phyloP scores from a whole-genome alignment of 164 flowering plant species.

The Annona cherimola region DNA sequence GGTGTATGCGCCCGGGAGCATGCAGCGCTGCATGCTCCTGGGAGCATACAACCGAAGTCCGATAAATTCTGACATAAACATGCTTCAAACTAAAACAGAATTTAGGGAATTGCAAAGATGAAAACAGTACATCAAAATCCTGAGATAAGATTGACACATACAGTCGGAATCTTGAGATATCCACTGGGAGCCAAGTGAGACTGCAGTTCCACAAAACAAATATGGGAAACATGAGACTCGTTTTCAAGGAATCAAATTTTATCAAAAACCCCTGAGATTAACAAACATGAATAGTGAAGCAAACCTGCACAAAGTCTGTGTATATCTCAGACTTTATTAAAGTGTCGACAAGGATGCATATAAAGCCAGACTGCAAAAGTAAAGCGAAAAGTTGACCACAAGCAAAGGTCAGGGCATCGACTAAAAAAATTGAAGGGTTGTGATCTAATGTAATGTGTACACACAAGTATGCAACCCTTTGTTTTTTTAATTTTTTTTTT shows the following conservation, averaged over 20 bases:
- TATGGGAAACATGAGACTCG: constrained; percentile 1
- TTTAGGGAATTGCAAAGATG: background rate
- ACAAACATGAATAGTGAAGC: constrained; percentile 1
- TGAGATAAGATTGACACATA: constrained; percentile 27
- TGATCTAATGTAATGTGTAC: too few species aligned
- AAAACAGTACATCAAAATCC: background rate
- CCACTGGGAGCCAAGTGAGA: constrained; percentile 92
- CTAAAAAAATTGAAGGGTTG: background rate
- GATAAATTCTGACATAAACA: background rate
- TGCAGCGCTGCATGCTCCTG: too few species aligned
- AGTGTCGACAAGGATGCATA: constrained; percentile 57
- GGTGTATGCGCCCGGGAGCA: too few species aligned
- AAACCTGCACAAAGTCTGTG: constrained; percentile 69
- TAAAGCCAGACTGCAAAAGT: constrained; percentile 56
- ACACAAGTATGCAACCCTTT: too few species aligned
- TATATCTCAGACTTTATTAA: constrained; percentile 69
- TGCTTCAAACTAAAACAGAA: background rate
- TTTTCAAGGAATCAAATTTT: background rate
- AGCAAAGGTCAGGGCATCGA: background rate
- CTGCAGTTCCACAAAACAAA: constrained; percentile 38
- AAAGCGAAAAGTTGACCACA: constrained; percentile 8
- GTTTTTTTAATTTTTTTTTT: too few species aligned
- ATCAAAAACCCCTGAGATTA: background rate
- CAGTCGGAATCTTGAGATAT: constrained; percentile 80
- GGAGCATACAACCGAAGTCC: too few species aligned